These are phyloP conservation scores for Phalaenopsis equestris DNA, from an alignment of 106 monocot genomes.

Conservation along the genomic window DNA sequence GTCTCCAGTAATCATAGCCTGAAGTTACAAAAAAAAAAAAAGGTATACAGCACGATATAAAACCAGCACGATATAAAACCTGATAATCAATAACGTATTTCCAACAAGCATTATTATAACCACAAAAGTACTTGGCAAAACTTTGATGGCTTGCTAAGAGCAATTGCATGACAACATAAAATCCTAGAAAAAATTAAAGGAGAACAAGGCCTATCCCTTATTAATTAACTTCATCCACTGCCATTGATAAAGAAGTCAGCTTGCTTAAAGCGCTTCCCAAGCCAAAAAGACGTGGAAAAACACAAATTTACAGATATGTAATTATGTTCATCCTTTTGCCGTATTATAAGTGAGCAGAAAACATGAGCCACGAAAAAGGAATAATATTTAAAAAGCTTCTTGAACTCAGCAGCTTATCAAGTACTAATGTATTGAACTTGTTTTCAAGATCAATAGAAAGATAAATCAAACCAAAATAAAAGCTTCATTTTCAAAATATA, in stretches of 20 bases:
- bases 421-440: neutral
- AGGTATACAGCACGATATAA: neutral
- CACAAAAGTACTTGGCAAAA: neutral
- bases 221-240: neutral
- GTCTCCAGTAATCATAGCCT: conserved; percentile 99
- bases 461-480: neutral
- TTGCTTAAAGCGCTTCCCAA: neutral
- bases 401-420: neutral
- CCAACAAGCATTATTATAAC: neutral
- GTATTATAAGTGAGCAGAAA: neutral
- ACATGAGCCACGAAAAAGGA: neutral
- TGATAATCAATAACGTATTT: neutral
- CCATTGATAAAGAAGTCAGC: neutral
- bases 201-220: neutral
- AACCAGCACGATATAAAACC: neutral
- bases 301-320: neutral
- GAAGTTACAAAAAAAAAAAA: neutral
- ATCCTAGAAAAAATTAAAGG: neutral
- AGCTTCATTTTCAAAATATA: neutral
- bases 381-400: neutral
- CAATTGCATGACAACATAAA: neutral
- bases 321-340: neutral
- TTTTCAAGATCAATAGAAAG: neutral
- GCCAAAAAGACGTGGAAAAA: neutral
- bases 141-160: neutral